Conservation (phyloP, 257 asterid species). For the Przewalskia tangutica region DNA sequence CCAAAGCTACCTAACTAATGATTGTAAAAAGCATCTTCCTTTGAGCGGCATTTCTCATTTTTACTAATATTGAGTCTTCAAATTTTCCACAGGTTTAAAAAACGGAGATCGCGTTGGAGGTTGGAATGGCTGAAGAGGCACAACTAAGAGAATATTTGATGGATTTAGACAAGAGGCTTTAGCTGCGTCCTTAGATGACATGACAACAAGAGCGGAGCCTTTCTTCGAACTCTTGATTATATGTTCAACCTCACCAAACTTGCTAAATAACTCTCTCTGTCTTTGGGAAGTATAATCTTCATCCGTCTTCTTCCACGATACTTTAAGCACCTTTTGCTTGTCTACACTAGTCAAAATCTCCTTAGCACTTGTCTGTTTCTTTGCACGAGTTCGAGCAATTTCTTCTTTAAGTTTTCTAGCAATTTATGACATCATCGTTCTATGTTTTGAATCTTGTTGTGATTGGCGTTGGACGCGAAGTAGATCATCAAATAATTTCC, state of each 20-base stretch:
- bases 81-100: no score
- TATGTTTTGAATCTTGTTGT: conserved; percentile 50
- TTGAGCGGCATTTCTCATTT: no score
- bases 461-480: conserved; percentile 22
- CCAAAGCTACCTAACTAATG: no score
- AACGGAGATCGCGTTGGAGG: conserved; percentile 34
- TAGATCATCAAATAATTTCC: no score
- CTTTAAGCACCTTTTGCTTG: conserved; percentile 64
- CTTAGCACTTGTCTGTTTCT: conserved; percentile 6
- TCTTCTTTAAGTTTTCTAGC: conserved; percentile 43
- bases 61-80: no score
- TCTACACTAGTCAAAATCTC: conserved; percentile 24
- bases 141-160: conserved; percentile 60
- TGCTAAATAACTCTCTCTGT: conserved; percentile 45
- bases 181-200: conserved; percentile 20
- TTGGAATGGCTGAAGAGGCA: conserved; percentile 17
- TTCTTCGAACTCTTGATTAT: no score
- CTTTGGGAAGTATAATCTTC: conserved; percentile 50
- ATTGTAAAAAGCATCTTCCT: no score
- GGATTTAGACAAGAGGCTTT: conserved; percentile 44
- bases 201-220: no score
- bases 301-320: conserved; percentile 72
- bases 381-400: conserved; percentile 47
- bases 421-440: conserved; percentile 57
- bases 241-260: conserved; percentile 31